Evolutionary conservation across 2,329 filamentous ascomycete genomes (phyloP), one percentile per base, ranked within the genome.

Genomic region (Aspergillus tanneri): DNA sequence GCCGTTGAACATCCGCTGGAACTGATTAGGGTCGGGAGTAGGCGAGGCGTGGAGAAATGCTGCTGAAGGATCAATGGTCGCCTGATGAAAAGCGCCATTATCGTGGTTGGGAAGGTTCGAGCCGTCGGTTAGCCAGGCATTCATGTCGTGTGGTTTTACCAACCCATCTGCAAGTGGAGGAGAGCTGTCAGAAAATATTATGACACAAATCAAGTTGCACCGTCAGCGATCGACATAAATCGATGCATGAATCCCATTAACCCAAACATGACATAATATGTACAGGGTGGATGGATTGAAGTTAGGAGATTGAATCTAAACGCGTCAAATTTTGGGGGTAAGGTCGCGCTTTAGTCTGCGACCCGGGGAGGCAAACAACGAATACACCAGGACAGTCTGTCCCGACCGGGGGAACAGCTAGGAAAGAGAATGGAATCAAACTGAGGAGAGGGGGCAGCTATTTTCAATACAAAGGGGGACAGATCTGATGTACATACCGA

Each of bases 1-100:
- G 73, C 88, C 87, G 75, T 92, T 93, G 68, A 88, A 88, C 81
- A 92, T 87, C 64, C 78, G 77, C 65, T 77, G 75, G 58, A 80
- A 78, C 59, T 79, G 77, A 42, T 69, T 71, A 45, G 76, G 72
- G 60, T 81, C 77, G 41, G 70, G 65, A 36, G 66, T 70, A 27
- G 73, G 69, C 46, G 72, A 72, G 46, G 70, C 66, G 54, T 75
- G 73, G 35, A 76, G 68, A 57, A 76, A 77, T 49, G 72, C 72
- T 60, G 72, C 68, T 37, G 74, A 72, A 43, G 72, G 71, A 60
- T 77, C 75, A 62, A 72, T 71, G 47, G 70, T 72, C 50, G 67
- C 63, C 47, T 67, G 65, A 58, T 73, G 71, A 53, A 76, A 76
- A 50, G 68, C 69, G 64, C 70, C 75, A 73, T 75, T 75, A 56